Evolutionary conservation across 1,139 yeast species (phyloP).

Genomic region (Blastobotrys ciferrii): DNA sequence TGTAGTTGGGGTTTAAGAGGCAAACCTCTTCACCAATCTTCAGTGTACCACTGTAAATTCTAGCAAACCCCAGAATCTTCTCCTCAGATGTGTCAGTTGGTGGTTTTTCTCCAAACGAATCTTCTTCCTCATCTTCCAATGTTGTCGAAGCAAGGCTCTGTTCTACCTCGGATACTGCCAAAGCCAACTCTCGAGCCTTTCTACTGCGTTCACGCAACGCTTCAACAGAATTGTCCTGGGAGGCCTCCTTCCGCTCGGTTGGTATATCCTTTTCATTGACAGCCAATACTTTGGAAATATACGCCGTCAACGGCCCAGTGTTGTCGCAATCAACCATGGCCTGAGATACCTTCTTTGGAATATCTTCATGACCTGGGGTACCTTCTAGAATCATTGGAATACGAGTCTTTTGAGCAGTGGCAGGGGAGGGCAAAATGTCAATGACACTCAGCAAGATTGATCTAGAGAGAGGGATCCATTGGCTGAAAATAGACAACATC

Average conservation of each 20-base stretch:
- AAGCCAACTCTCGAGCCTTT: conserved; percentile 54
- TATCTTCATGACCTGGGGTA: conserved; percentile 50
- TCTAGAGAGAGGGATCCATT: conserved; percentile 92
- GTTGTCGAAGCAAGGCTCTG: conserved; percentile 14
- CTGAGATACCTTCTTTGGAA: conserved; percentile 49
- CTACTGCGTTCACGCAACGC: conserved; percentile 68
- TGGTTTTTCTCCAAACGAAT: conserved; percentile 14
- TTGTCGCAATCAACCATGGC: conserved; percentile 67
- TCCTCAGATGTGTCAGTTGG: conserved; percentile 24
- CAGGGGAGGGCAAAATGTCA: conserved; percentile 82
- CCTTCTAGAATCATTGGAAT: conserved; percentile 63
- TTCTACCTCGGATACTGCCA: conserved; percentile 49
- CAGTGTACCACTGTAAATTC: conserved; percentile 84
- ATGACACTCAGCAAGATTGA: conserved; percentile 83
- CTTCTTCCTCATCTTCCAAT: conserved; percentile 9
- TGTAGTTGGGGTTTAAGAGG: conserved; percentile 83
- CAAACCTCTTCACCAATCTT: conserved; percentile 69
- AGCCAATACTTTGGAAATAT: conserved; percentile 85
- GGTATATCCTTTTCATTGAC: conserved; percentile 82
- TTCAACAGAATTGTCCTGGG: conserved; percentile 38
- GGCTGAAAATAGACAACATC: conserved; percentile 72
- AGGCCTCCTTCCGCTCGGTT: conserved; percentile 38
- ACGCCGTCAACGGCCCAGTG: conserved; percentile 67
- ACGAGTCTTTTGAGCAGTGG: conserved; percentile 67
- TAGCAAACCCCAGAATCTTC: conserved; percentile 78